Conservation (phyloP, 768 basidiomycete species). For the Boletus bicolor region DNA sequence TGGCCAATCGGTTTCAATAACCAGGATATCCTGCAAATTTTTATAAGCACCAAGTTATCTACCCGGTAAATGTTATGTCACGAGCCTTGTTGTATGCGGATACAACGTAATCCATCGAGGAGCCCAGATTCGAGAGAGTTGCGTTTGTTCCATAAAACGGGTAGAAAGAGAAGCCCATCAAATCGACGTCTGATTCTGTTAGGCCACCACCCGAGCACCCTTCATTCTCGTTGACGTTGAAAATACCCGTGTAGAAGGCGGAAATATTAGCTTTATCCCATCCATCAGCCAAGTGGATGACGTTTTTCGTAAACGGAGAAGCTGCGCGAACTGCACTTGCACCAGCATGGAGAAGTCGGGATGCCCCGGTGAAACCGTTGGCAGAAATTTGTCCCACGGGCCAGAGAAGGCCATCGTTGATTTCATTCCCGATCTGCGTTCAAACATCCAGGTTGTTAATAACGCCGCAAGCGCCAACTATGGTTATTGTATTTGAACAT, state of each 20-base stretch:
- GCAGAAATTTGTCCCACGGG: background rate
- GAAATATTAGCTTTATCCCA: conserved; percentile 4
- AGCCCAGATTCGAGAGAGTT: conserved; percentile 8
- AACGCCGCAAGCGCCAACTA: background rate
- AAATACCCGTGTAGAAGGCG: conserved; percentile 7
- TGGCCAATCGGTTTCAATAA: conserved; percentile 15
- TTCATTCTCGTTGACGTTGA: background rate
- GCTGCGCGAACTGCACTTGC: conserved; percentile 9
- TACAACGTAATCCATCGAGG: conserved; percentile 2
- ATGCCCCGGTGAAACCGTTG: conserved; percentile 6
- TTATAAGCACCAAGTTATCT: background rate
- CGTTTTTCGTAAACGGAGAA: conserved; percentile 1
- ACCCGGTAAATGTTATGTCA: background rate
- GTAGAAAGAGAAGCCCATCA: conserved; percentile 10
- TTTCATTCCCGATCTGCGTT: conserved; percentile 14
- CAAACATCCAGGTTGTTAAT: background rate
- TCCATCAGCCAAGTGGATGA: conserved; percentile 10
- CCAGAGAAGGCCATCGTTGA: conserved; percentile 12
- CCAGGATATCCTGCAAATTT: conserved; percentile 7
- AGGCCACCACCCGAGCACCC: conserved; percentile 1
- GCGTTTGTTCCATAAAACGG: conserved; percentile 8
- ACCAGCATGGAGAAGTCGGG: conserved; percentile 37
- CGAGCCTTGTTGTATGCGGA: conserved; percentile 10
- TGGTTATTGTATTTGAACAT: background rate
- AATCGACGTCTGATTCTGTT: conserved; percentile 5